These are phyloP conservation scores for Chiua virens DNA, from an alignment of 768 basidiomycete genomes.

Conservation along the genomic window DNA sequence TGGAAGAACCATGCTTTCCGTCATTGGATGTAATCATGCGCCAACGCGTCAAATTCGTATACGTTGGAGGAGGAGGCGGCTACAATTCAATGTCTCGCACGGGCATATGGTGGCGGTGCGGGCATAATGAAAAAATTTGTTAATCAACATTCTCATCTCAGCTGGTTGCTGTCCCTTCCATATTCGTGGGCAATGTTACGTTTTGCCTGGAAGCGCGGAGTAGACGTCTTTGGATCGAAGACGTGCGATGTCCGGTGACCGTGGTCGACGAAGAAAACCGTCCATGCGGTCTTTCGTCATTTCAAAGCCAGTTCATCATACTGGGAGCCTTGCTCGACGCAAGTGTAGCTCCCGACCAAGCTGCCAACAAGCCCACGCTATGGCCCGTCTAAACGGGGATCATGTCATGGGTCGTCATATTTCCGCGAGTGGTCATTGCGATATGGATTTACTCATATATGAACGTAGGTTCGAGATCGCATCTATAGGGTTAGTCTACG, in stretches of 20 bases:
- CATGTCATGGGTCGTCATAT: constrained; percentile 23
- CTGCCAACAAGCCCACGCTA: too few relatives aligned
- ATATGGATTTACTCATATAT: constrained; percentile 25
- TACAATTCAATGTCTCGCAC: constrained; percentile 19
- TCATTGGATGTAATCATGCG: constrained; percentile 25
- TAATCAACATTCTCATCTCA: constrained; percentile 28
- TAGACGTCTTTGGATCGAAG: constrained; percentile 14
- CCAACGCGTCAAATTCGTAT: constrained; percentile 11
- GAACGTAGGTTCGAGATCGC: constrained; percentile 18
- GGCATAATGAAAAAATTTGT: constrained; percentile 25
- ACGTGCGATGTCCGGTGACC: constrained; percentile 20
- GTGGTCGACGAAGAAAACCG: constrained; percentile 1
- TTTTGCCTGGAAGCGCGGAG: constrained; percentile 22
- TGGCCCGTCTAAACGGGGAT: constrained; percentile 1
- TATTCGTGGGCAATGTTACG: constrained; percentile 27
- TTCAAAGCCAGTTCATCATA: constrained; percentile 9
- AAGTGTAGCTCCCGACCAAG: too few relatives aligned
- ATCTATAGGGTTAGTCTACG: constrained; percentile 20
- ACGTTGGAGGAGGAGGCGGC: not conserved
- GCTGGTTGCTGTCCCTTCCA: constrained; percentile 26
- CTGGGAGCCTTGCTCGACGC: constrained; percentile 16
- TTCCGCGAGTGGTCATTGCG: constrained; percentile 30
- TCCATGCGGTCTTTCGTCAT: constrained; percentile 1
- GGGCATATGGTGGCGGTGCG: constrained; percentile 29
- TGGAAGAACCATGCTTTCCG: constrained; percentile 7